Percentiles rank a stretch among this genome's conserved stretches.
phyloP scores from a whole-genome alignment of 192 early-diverging fungal species.

The Coemansia javaensis region DNA sequence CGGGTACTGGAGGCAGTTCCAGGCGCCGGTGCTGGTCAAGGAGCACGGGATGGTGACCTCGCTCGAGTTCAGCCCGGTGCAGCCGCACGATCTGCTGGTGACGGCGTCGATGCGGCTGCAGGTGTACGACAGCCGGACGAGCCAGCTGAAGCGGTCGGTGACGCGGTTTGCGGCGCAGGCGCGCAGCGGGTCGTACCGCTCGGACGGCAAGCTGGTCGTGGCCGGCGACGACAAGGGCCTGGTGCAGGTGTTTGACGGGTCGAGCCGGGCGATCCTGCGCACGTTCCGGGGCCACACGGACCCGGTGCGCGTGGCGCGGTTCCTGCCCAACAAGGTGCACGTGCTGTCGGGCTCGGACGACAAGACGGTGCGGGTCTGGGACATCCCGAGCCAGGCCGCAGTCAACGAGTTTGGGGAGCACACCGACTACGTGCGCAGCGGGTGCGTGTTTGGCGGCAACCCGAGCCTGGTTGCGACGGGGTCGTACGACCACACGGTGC shows the following conservation, averaged over 20 bases:
- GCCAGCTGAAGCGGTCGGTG: slow-evolving; percentile 83
- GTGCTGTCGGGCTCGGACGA: slow-evolving; percentile 90
- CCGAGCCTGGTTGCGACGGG: slow-evolving; percentile 78
- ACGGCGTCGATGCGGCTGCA: slow-evolving; percentile 88
- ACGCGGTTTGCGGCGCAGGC: slow-evolving; percentile 90
- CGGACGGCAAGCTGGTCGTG: slow-evolving; percentile 86
- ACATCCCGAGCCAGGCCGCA: slow-evolving; percentile 76
- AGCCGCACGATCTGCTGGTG: slow-evolving; percentile 86
- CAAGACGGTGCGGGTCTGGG: slow-evolving; percentile 88
- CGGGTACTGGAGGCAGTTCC: slow-evolving; percentile 75
- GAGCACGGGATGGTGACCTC: slow-evolving; percentile 81
- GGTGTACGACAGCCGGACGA: slow-evolving; percentile 79
- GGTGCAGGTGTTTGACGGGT: slow-evolving; percentile 75
- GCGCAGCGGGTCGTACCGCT: slow-evolving; percentile 70
- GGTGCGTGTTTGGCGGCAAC: slow-evolving; percentile 66
- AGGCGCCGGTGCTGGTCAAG: slow-evolving; percentile 84
- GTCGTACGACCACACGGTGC: slow-evolving; percentile 94
- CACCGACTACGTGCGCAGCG: slow-evolving; percentile 86
- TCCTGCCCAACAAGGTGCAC: slow-evolving; percentile 72
- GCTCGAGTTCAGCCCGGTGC: slow-evolving; percentile 72
- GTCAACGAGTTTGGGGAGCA: slow-evolving; percentile 73
- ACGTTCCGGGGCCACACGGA: slow-evolving; percentile 59
- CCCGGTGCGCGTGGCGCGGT: slow-evolving; percentile 77
- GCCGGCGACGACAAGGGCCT: slow-evolving; percentile 87
- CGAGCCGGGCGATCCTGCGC: slow-evolving; percentile 64